Base-by-base conservation (phyloP, 176 grass and related monocot genomes). In the Alopecurus myosuroides region DNA sequence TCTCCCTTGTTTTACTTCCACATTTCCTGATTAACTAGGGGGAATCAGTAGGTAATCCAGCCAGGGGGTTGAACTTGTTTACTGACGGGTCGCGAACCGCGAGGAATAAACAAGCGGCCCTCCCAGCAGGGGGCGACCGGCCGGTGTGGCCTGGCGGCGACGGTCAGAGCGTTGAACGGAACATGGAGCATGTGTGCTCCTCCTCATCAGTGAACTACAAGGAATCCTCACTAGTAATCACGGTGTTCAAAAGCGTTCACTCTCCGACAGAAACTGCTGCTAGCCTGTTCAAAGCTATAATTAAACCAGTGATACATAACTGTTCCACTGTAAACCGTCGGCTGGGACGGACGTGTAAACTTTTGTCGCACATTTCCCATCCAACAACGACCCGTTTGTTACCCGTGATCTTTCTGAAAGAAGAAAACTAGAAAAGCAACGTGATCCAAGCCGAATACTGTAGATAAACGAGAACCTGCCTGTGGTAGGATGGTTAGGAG, bases 91-190 rank as follows among this genome's bases (percentile, higher is more conserved):
- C 48, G 60, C 87, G 23, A 31, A 70, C 78, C 63, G 51, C 70
- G 83, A 82, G 78, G 83, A 89, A 45, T 86, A 82, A 82, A 71
- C 78, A 71, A 89, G 9, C 50, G 25, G 63, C 63, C 37, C 45
- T 35, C 34, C 28, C 56, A 30, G n/a, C 55, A 31, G 15, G 34
- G 26, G 10, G 4, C 66, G 45, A 84, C 48, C 76, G 76, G 69
- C 48, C 76, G 76, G 69, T 61, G 77, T 57, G 81, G 9, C 25
- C 55, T 45, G 77, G 82, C 77, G 56, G 82, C 77, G 56, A 41
- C 39, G 77, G 60, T 81, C 82, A 81, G 60, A 85, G 50, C 57
- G 53, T 68, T 34, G 58, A 75, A 70, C 64, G 52, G 46, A 49
- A 18, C 46, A 49, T 49, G 14, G 46, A 49, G 46, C 46, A 49